These are phyloP conservation scores for Protomyces gravidus DNA, from an alignment of 1,139 yeast genomes.

Conservation along the genomic window DNA sequence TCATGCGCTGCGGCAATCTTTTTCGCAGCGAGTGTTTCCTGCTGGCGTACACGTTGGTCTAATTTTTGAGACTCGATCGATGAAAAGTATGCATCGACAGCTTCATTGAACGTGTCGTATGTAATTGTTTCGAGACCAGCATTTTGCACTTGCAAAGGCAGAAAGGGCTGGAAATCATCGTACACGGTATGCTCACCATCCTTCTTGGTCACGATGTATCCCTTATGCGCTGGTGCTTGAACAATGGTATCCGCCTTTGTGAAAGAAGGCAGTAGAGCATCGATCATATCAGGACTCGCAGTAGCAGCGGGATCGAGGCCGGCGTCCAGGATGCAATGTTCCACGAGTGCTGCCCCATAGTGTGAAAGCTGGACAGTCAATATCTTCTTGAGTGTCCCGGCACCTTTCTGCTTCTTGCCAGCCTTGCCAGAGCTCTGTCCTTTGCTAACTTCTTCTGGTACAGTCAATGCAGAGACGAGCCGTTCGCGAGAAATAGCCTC, in stretches of 20 bases:
- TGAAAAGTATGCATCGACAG: conserved; percentile 79
- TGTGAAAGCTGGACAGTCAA: conserved; percentile 66
- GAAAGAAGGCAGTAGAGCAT: conserved; percentile 47
- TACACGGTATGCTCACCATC: conserved; percentile 43
- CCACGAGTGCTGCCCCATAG: conserved; percentile 72
- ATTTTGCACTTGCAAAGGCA: conserved; percentile 49
- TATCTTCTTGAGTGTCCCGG: conserved; percentile 64
- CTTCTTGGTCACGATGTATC: conserved; percentile 63
- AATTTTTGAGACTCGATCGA: conserved; percentile 77
- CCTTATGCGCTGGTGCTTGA: conserved; percentile 43
- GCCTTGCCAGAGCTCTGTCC: not conserved
- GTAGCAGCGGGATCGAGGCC: conserved; percentile 40
- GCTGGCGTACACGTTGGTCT: conserved; percentile 66
- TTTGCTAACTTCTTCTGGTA: not conserved
- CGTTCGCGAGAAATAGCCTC: conserved; percentile 20
- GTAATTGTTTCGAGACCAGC: conserved; percentile 41
- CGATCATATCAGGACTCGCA: conserved; percentile 49
- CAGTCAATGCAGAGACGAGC: conserved; percentile 13
- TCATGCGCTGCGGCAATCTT: conserved; percentile 68
- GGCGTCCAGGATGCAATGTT: conserved; percentile 43
- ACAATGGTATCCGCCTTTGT: conserved; percentile 49
- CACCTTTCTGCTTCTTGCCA: conserved; percentile 34
- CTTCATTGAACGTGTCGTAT: conserved; percentile 64
- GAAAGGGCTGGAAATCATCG: conserved; percentile 84
- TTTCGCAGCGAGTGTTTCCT: conserved; percentile 67